Conservation (phyloP, 495 filamentous ascomycete species). For the Penicillium diatomitis region DNA sequence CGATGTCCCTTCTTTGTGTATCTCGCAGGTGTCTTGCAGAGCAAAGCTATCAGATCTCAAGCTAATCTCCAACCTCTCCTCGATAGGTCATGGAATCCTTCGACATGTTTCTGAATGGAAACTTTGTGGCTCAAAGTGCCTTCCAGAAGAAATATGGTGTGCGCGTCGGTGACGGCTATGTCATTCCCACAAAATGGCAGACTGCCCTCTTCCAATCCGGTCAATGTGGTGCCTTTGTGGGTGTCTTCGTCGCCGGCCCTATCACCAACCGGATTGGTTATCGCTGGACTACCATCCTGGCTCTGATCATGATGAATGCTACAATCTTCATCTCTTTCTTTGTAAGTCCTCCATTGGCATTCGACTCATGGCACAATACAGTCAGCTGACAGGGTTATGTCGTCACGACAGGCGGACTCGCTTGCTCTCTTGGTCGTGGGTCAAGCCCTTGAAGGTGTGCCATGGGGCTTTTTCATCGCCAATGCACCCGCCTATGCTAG, state of each 20-base stretch:
- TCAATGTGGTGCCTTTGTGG: slow-evolving; percentile 53
- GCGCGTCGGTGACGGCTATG: background rate
- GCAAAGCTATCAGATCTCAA: no score
- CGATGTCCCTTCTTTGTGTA: no score
- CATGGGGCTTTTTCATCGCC: slow-evolving; percentile 69
- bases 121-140: slow-evolving; percentile 24
- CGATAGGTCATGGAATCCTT: slow-evolving; percentile 31
- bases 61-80: background rate
- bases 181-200: slow-evolving; percentile 28
- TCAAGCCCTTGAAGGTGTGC: slow-evolving; percentile 62
- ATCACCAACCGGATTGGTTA: slow-evolving; percentile 60
- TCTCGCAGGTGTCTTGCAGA: no score
- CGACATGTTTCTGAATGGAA: slow-evolving; percentile 31
- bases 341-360: background rate
- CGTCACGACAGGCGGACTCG: slow-evolving; percentile 10
- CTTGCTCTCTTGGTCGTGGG: slow-evolving; percentile 53
- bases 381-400: no score
- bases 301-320: slow-evolving; percentile 47
- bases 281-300: slow-evolving; percentile 53
- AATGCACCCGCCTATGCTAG: slow-evolving; percentile 63
- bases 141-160: slow-evolving; percentile 21
- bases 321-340: slow-evolving; percentile 62
- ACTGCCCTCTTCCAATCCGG: slow-evolving; percentile 27
- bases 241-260: slow-evolving; percentile 57
- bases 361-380: no score